phyloP scores from a whole-genome alignment of 2,329 filamentous ascomycete genomes.

The Diplodia sapinea region DNA sequence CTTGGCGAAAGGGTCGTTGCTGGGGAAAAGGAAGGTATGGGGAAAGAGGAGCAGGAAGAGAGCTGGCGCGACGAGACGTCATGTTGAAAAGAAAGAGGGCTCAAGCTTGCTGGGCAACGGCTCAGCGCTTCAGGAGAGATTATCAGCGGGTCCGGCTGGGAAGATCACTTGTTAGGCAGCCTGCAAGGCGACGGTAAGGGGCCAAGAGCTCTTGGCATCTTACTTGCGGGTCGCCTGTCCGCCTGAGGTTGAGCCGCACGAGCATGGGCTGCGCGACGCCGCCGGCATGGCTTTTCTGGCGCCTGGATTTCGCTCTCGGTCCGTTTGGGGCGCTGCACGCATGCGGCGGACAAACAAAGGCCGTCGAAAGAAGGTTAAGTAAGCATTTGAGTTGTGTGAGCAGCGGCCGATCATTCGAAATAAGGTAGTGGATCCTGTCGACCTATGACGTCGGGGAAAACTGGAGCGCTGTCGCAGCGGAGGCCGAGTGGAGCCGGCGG shows the following conservation, averaged over 20 bases:
- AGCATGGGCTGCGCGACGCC: background rate
- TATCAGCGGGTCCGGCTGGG: constrained; percentile 20
- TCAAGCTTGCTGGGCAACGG: constrained; percentile 24
- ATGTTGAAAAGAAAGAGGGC: constrained; percentile 25
- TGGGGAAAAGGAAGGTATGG: constrained; percentile 2
- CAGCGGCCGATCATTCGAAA: constrained; percentile 13
- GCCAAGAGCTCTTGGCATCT: constrained; percentile 21
- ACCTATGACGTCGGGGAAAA: constrained; percentile 22
- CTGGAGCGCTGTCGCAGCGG: constrained; percentile 20
- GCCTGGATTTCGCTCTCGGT: background rate
- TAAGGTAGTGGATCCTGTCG: constrained; percentile 12
- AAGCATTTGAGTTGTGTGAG: background rate
- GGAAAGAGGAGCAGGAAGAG: background rate
- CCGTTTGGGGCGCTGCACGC: too few relatives aligned
- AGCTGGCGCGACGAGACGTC: constrained; percentile 4
- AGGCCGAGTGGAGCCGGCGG: constrained; percentile 1
- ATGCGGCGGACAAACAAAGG: too few relatives aligned
- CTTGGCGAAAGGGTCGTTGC: background rate
- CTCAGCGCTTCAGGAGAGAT: constrained; percentile 26
- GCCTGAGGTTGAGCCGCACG: background rate
- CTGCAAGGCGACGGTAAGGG: constrained; percentile 19
- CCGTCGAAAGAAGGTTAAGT: background rate
- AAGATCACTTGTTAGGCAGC: constrained; percentile 21
- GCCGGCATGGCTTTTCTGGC: background rate
- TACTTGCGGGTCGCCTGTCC: background rate